Conservation (phyloP, 306 rosid genomes). For the Medicago arabica region DNA sequence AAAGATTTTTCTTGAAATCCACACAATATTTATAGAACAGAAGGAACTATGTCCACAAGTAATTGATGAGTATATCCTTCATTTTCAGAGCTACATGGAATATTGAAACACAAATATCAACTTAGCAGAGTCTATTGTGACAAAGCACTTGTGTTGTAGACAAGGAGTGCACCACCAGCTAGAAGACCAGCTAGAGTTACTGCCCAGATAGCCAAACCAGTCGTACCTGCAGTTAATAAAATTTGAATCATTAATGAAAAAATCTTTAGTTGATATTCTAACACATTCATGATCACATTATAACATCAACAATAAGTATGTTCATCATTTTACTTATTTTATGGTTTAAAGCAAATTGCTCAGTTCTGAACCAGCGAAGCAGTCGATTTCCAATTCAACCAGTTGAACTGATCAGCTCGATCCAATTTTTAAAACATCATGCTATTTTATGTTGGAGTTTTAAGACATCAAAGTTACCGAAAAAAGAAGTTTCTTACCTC, state of each 20-base stretch:
- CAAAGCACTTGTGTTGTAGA: conserved; percentile 97
- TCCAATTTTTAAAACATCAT: neutral
- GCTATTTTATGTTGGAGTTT: neutral
- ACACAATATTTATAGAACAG: conserved; percentile 40
- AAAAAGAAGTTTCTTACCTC: conserved; percentile 65
- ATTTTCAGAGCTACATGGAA: conserved; percentile 44
- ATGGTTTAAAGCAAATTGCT: neutral
- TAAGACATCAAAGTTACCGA: conserved; percentile 8
- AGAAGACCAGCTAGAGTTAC: conserved; percentile 83
- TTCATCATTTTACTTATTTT: neutral
- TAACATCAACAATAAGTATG: neutral
- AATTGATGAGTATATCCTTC: conserved; percentile 40
- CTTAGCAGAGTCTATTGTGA: conserved; percentile 57
- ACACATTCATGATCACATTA: neutral
- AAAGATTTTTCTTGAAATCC: conserved; percentile 23
- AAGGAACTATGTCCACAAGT: conserved; percentile 46
- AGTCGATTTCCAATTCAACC: neutral
- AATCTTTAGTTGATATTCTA: neutral
- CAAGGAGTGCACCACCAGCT: conserved; percentile 95
- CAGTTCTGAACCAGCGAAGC: neutral
- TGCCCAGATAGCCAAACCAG: conserved; percentile 98
- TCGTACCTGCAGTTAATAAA: conserved; percentile 58
- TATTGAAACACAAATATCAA: conserved; percentile 1
- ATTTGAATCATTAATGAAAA: neutral
- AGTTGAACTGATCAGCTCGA: neutral